These are phyloP conservation scores for Aegilops longissima DNA, from an alignment of 176 grass and related monocot species.

Conservation along the genomic window DNA sequence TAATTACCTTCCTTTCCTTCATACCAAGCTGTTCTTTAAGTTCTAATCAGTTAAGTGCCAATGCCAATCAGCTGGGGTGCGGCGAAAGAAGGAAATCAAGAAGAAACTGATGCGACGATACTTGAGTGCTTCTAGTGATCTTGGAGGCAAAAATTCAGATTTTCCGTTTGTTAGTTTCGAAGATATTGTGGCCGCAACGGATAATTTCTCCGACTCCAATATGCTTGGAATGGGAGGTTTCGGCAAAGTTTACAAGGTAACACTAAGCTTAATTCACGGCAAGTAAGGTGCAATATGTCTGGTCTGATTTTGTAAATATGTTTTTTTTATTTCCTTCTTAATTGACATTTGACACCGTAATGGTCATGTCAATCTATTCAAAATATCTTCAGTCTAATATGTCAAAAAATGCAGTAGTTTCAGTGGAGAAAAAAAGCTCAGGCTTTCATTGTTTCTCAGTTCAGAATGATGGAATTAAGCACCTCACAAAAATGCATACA, in stretches of 20 bases:
- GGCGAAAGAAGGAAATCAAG: background rate
- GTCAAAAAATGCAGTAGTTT: background rate
- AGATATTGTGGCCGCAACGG: conserved; percentile 26
- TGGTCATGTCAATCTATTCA: background rate
- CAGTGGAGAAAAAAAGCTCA: background rate
- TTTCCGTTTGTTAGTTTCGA: conserved; percentile 30
- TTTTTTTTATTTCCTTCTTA: background rate
- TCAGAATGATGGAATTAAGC: background rate
- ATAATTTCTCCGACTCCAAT: conserved; percentile 43
- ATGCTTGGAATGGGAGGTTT: conserved; percentile 55
- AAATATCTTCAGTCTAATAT: background rate
- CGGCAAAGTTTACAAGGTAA: conserved; percentile 56
- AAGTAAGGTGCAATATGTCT: background rate
- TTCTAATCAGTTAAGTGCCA: background rate
- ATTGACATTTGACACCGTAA: background rate
- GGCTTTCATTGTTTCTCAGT: background rate
- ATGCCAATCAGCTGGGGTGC: background rate
- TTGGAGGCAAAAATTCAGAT: background rate
- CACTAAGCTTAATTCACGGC: background rate
- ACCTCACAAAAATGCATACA: background rate
- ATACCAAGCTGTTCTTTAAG: background rate
- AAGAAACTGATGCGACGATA: background rate
- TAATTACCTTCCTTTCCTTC: background rate
- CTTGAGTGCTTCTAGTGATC: background rate
- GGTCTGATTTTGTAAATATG: background rate